These are phyloP conservation scores for Polyporus tsugae DNA, from an alignment of 1,284 basidiomycete species.

Conservation along the genomic window DNA sequence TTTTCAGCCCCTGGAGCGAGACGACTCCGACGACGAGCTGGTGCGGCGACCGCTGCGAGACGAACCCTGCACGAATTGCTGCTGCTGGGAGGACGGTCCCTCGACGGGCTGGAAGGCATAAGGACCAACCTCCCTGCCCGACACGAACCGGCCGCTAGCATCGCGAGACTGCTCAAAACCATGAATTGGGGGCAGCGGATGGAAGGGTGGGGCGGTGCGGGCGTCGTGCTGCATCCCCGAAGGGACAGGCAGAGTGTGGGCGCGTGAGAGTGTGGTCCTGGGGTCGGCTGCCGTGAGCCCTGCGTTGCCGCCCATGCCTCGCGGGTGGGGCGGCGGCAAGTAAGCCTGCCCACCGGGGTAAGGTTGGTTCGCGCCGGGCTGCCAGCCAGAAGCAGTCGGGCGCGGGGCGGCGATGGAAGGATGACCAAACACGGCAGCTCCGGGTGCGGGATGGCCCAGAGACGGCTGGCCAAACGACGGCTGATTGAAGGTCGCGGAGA, in stretches of 20 bases:
- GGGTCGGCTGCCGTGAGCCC: constrained; percentile 3
- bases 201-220: constrained; percentile 11
- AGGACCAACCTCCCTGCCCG: background rate
- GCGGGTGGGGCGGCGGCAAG: constrained; percentile 16
- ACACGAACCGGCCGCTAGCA: constrained; percentile 20
- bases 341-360: constrained; percentile 15
- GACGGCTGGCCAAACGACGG: constrained; percentile 28
- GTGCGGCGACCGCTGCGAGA: constrained; percentile 20
- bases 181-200: constrained; percentile 6
- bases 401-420: constrained; percentile 15
- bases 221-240: constrained; percentile 10
- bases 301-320: constrained; percentile 12
- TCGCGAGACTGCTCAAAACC: constrained; percentile 17
- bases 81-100: background rate
- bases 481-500: constrained; percentile 15
- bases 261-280: constrained; percentile 13
- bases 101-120: constrained; percentile 2
- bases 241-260: constrained; percentile 21
- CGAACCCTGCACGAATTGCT: constrained; percentile 23
- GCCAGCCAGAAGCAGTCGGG: constrained; percentile 17
- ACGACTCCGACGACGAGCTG: constrained; percentile 25
- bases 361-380: constrained; percentile 8
- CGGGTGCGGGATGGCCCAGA: constrained; percentile 18
- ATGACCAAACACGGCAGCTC: constrained; percentile 25
- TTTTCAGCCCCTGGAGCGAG: constrained; percentile 20